Evolutionary conservation across 2,329 filamentous ascomycete genomes (phyloP).

Genomic region (Geosmithia flava): DNA sequence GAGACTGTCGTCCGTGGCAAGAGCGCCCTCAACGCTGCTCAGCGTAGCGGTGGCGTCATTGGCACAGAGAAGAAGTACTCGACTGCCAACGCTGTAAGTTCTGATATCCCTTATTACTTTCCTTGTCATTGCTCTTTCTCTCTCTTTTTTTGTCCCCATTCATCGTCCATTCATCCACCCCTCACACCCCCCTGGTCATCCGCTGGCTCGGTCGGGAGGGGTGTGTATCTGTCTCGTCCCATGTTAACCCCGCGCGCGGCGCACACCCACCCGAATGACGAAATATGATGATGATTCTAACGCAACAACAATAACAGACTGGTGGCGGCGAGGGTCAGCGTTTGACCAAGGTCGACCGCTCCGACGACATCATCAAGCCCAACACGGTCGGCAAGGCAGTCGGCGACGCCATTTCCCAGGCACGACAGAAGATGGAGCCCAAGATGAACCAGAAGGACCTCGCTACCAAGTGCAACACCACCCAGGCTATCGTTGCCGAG

Average conservation of each 20-base stretch:
- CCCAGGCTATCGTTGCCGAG: slow-evolving; percentile 64
- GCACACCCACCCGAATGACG: not conserved
- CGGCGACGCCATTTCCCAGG: slow-evolving; percentile 69
- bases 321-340: slow-evolving; percentile 66
- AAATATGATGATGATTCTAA: not conserved
- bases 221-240: no score
- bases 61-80: slow-evolving; percentile 85
- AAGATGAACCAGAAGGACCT: slow-evolving; percentile 92
- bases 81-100: slow-evolving; percentile 66
- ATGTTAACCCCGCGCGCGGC: not conserved
- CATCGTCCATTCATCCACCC: not conserved
- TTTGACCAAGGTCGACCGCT: slow-evolving; percentile 93
- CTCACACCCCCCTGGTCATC: no score
- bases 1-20: slow-evolving; percentile 87
- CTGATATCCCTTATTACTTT: not conserved
- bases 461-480: slow-evolving; percentile 83
- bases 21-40: slow-evolving; percentile 74
- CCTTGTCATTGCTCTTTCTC: not conserved
- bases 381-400: slow-evolving; percentile 78
- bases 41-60: slow-evolving; percentile 64
- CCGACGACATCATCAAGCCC: slow-evolving; percentile 94
- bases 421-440: slow-evolving; percentile 70
- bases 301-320: slow-evolving; percentile 7
- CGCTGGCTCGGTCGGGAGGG: no score
- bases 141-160: not conserved